Evolutionary conservation across 2,329 filamentous ascomycete species (phyloP).

Genomic region (Penicillium sp.): DNA sequence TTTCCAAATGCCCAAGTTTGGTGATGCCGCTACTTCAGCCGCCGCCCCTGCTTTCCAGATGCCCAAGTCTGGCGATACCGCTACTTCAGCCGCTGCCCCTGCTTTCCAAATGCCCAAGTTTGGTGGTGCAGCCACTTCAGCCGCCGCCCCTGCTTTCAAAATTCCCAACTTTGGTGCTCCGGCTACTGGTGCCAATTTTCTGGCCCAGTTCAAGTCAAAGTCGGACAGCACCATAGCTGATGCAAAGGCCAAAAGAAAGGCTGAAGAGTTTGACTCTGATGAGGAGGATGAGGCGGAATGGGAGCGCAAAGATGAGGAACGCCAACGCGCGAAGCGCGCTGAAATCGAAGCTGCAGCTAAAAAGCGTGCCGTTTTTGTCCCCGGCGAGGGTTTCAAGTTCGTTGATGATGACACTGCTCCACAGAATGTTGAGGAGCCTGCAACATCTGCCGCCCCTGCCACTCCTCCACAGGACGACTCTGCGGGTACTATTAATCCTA

Average conservation of each 20-base stretch:
- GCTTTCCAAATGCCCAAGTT: slow-evolving; percentile 3
- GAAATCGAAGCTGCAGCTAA: slow-evolving; percentile 41
- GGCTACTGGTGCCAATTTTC: slow-evolving; percentile 35
- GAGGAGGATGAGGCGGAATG: slow-evolving; percentile 52
- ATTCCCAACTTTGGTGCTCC: slow-evolving; percentile 35
- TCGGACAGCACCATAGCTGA: slow-evolving; percentile 43
- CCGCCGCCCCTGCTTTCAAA: slow-evolving; percentile 3
- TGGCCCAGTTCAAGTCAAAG: slow-evolving; percentile 42
- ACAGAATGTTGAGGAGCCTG: background rate
- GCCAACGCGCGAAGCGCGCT: slow-evolving; percentile 46
- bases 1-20: background rate
- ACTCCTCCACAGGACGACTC: background rate
- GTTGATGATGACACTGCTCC: slow-evolving; percentile 25
- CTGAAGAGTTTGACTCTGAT: slow-evolving; percentile 52
- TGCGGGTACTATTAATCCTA: background rate
- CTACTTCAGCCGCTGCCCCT: slow-evolving; percentile 19
- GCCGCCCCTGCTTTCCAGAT: slow-evolving; percentile 1
- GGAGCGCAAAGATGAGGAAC: slow-evolving; percentile 47
- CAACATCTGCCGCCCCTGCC: background rate
- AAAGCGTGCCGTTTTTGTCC: slow-evolving; percentile 31
- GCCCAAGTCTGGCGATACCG: slow-evolving; percentile 33
- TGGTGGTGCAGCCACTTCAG: background rate
- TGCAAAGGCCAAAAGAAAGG: slow-evolving; percentile 49
- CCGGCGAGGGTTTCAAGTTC: slow-evolving; percentile 35
- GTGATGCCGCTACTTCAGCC: background rate